Conservation (phyloP, 768 basidiomycete species). For the Pholiota conissans region DNA sequence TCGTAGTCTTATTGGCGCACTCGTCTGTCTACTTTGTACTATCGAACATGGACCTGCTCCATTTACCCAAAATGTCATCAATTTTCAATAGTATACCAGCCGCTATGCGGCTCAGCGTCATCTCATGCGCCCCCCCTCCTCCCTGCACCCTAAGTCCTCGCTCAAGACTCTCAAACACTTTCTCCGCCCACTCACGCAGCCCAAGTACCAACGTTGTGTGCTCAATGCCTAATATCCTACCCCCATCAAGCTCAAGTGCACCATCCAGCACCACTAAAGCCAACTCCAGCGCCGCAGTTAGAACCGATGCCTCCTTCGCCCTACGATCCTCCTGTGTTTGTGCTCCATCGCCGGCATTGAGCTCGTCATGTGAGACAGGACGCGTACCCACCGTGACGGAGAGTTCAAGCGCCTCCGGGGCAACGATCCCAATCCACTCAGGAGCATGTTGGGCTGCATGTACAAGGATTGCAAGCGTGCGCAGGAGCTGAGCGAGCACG, state of each 20-base stretch:
- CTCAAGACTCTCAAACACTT: slow-evolving; percentile 64
- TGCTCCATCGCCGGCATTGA: not conserved
- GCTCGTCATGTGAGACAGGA: slow-evolving; percentile 43
- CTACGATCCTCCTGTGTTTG: slow-evolving; percentile 20
- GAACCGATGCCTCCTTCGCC: slow-evolving; percentile 34
- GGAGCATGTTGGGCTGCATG: slow-evolving; percentile 81
- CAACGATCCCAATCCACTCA: slow-evolving; percentile 79
- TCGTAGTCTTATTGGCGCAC: not conserved
- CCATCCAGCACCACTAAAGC: slow-evolving; percentile 40
- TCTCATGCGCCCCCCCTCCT: slow-evolving; percentile 64
- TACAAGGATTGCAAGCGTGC: slow-evolving; percentile 75
- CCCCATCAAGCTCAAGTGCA: slow-evolving; percentile 74
- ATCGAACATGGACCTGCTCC: slow-evolving; percentile 30
- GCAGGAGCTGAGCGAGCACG: slow-evolving; percentile 73
- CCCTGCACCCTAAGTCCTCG: slow-evolving; percentile 61
- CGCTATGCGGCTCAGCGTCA: slow-evolving; percentile 63
- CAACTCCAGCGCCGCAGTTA: slow-evolving; percentile 27
- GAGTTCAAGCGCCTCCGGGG: slow-evolving; percentile 81
- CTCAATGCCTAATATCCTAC: slow-evolving; percentile 72
- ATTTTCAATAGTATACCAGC: slow-evolving; percentile 84
- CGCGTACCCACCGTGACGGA: slow-evolving; percentile 77
- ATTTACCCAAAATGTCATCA: slow-evolving; percentile 39
- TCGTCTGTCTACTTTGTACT: slow-evolving; percentile 12
- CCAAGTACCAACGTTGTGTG: slow-evolving; percentile 71
- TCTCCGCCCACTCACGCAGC: slow-evolving; percentile 78